Conservation (phyloP, 2,329 filamentous ascomycete genomes). For the Hymenoscyphus fraxineus region DNA sequence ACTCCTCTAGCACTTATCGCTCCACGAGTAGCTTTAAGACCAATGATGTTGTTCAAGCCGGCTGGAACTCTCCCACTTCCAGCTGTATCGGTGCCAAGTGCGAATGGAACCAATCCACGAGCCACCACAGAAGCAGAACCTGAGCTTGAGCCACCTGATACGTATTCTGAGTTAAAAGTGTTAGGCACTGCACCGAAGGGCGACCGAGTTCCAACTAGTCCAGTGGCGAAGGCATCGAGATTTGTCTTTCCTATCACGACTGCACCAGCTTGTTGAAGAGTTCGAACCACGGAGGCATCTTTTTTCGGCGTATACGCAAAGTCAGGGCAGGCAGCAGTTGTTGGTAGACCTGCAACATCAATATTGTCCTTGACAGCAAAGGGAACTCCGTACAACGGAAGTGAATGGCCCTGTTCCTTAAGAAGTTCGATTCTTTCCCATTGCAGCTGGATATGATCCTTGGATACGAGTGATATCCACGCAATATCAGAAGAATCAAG, state of each 20-base stretch:
- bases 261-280: constrained; percentile 14
- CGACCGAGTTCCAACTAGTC: constrained; percentile 50
- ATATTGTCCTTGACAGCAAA: constrained; percentile 55
- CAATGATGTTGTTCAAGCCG: constrained; percentile 46
- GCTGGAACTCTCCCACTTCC: constrained; percentile 47
- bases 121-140: constrained; percentile 49
- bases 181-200: constrained; percentile 48
- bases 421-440: not conserved
- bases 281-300: constrained; percentile 22
- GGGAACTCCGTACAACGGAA: constrained; percentile 50
- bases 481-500: constrained; percentile 2
- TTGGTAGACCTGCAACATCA: constrained; percentile 47
- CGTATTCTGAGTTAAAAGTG: constrained; percentile 42
- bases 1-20: constrained; percentile 43
- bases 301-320: constrained; percentile 43
- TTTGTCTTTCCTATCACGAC: constrained; percentile 34
- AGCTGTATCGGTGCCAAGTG: constrained; percentile 49
- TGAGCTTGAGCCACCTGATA: constrained; percentile 50
- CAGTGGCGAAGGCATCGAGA: constrained; percentile 55
- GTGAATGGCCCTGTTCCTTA: constrained; percentile 17
- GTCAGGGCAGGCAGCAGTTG: constrained; percentile 48
- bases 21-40: constrained; percentile 44
- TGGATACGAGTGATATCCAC: not conserved
- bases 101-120: constrained; percentile 47
- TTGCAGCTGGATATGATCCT: constrained; percentile 1